Conservation (phyloP, 371 early-diverging fungal genomes). For the Funneliformis caledonium region DNA sequence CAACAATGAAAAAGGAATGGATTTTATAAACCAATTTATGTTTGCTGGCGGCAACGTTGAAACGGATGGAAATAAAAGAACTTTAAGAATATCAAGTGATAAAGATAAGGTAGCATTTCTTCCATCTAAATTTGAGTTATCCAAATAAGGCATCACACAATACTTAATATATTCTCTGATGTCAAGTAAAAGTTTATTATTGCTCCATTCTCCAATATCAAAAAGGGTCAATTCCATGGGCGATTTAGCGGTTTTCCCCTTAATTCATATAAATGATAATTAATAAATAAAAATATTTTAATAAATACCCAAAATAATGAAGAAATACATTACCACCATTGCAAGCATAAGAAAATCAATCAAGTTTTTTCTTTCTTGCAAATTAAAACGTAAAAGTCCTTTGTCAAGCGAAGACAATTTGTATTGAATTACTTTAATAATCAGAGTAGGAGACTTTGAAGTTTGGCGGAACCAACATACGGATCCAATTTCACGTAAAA, state of each 20-base stretch:
- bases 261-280: background rate
- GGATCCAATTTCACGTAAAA: slow-evolving; percentile 14
- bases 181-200: background rate
- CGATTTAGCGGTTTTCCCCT: background rate
- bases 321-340: slow-evolving; percentile 3
- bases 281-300: background rate
- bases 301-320: background rate
- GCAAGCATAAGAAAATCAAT: slow-evolving; percentile 14
- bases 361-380: slow-evolving; percentile 34
- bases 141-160: slow-evolving; percentile 11
- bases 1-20: slow-evolving; percentile 1
- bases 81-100: background rate
- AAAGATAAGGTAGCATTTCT: background rate
- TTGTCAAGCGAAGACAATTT: background rate
- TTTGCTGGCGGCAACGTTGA: background rate
- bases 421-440: slow-evolving; percentile 31
- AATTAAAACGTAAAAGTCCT: background rate
- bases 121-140: background rate
- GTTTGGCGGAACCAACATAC: slow-evolving; percentile 20
- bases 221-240: background rate
- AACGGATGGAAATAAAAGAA: background rate
- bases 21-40: background rate
- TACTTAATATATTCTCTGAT: slow-evolving; percentile 1
- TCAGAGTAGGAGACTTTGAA: slow-evolving; percentile 9
- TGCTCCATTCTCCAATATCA: slow-evolving; percentile 21